A percentile compares a stretch with the other conserved stretches of the same genome.
Conservation (phyloP, 306 rosid species). For the Cicer arietinum region DNA sequence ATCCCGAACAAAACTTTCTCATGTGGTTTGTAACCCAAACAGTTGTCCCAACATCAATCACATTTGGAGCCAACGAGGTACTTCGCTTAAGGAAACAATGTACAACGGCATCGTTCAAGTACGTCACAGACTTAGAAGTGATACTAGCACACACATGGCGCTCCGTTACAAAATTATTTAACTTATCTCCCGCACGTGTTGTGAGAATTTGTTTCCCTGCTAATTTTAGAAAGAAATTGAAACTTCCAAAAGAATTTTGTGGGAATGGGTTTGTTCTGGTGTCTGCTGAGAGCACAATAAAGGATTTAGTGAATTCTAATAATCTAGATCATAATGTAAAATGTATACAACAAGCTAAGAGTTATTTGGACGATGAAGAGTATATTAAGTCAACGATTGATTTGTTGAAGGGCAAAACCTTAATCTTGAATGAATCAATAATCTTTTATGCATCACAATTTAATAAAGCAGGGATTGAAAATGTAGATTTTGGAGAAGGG, state of each 20-base stretch:
- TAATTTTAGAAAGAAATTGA: constrained; percentile 51
- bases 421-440: constrained; percentile 52
- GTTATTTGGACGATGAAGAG: constrained; percentile 51
- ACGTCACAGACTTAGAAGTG: too few species aligned
- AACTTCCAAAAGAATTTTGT: constrained; percentile 63
- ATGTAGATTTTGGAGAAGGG: constrained; percentile 81
- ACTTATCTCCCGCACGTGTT: too few species aligned
- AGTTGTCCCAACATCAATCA: too few species aligned
- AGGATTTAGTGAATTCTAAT: constrained; percentile 50
- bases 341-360: constrained; percentile 66
- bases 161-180: too few species aligned
- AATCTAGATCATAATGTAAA: constrained; percentile 61
- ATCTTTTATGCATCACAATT: constrained; percentile 73
- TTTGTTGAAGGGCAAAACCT: constrained; percentile 64
- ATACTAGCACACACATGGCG: too few species aligned
- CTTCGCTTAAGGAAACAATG: too few species aligned
- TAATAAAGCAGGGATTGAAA: constrained; percentile 77
- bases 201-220: constrained; percentile 50
- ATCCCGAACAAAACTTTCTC: too few species aligned
- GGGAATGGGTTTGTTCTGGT: constrained; percentile 77
- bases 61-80: too few species aligned
- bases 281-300: constrained; percentile 57
- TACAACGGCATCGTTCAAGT: too few species aligned
- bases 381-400: constrained; percentile 67
- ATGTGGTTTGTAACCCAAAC: too few species aligned